These are phyloP conservation scores for Neurospora cerealis DNA, from an alignment of 495 filamentous ascomycete species.

Conservation along the genomic window DNA sequence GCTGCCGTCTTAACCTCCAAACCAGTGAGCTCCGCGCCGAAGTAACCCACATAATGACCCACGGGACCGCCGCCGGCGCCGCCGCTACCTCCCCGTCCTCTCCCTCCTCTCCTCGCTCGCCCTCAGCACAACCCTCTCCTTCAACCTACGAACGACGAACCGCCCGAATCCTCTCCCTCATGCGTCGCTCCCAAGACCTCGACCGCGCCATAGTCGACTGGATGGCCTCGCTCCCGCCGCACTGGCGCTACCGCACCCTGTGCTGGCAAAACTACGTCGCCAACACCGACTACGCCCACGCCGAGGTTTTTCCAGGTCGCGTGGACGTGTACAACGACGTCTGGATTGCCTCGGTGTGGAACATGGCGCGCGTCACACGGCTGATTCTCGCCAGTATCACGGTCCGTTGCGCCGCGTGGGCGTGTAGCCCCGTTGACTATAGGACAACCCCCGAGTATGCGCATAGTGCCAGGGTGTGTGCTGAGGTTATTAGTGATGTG, in stretches of 20 bases:
- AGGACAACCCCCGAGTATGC: slow-evolving; percentile 45
- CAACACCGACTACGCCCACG: slow-evolving; percentile 27
- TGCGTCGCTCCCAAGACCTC: slow-evolving; percentile 30
- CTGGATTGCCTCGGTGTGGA: slow-evolving; percentile 38
- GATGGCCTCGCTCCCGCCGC: slow-evolving; percentile 29
- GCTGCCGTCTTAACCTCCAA: slow-evolving; percentile 34
- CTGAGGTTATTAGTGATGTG: slow-evolving; percentile 37
- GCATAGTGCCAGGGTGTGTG: slow-evolving; percentile 25
- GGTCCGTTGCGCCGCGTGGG: slow-evolving; percentile 43
- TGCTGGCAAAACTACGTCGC: slow-evolving; percentile 33
- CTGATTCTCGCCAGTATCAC: slow-evolving; percentile 35
- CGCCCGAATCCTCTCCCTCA: slow-evolving; percentile 29
- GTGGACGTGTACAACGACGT: slow-evolving; percentile 43
- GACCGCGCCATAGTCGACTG: slow-evolving; percentile 35
- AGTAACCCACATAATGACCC: slow-evolving; percentile 29
- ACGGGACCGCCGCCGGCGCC: slow-evolving; percentile 14
- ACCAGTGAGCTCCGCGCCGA: slow-evolving; percentile 38
- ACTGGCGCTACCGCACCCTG: slow-evolving; percentile 32
- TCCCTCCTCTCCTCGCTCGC: background rate
- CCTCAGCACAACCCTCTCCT: background rate
- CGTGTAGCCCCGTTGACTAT: slow-evolving; percentile 41
- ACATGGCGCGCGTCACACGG: slow-evolving; percentile 33
- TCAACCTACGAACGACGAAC: background rate
- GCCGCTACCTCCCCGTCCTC: slow-evolving; percentile 19
- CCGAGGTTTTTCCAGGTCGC: slow-evolving; percentile 40